Base-by-base conservation (phyloP, 75 land plant genomes). In the Gnetum montanum region DNA sequence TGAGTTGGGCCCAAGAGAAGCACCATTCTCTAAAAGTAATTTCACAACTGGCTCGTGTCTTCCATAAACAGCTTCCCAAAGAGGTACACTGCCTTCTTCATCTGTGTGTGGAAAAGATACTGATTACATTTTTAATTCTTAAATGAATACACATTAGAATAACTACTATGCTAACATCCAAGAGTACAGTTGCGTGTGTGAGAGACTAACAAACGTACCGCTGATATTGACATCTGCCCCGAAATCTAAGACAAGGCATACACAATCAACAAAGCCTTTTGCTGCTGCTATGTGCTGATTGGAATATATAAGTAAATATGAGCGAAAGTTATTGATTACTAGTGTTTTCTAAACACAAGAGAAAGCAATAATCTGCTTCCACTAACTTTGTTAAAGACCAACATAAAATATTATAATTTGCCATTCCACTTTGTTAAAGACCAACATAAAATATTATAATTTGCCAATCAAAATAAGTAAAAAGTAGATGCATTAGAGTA, bases 281-380 rank as follows among this genome's bases (percentile, higher is more conserved):
- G 91, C 63, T 45, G 90, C 76, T 33, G 91, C 87, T 30, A 86
- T 74, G 49, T 86, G 90, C 96, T 89, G 74, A 10, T 44, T 11
- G 49, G 34, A 61, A 19, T 61, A n/a, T n/a, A n/a, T n/a, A n/a
- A n/a, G n/a, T n/a, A n/a, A n/a, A n/a, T n/a, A n/a, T n/a, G 50
- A 31, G 3, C 7, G 24, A 4, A 62, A 22, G 29, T 18, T 22
- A 23, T 23, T 6, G 8, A 7, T 49, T 19, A n/a, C n/a, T n/a
- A n/a, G n/a, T n/a, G n/a, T n/a, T n/a, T n/a, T n/a, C n/a, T n/a
- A n/a, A n/a, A n/a, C n/a, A n/a, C n/a, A n/a, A n/a, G n/a, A n/a
- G n/a, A n/a, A n/a, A n/a, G n/a, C n/a, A n/a, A n/a, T n/a, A n/a
- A n/a, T n/a, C n/a, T n/a, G n/a, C n/a, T n/a, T n/a, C n/a, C n/a